Base-by-base conservation (phyloP, 1,284 basidiomycete species). In the Microbotryum violaceum region DNA sequence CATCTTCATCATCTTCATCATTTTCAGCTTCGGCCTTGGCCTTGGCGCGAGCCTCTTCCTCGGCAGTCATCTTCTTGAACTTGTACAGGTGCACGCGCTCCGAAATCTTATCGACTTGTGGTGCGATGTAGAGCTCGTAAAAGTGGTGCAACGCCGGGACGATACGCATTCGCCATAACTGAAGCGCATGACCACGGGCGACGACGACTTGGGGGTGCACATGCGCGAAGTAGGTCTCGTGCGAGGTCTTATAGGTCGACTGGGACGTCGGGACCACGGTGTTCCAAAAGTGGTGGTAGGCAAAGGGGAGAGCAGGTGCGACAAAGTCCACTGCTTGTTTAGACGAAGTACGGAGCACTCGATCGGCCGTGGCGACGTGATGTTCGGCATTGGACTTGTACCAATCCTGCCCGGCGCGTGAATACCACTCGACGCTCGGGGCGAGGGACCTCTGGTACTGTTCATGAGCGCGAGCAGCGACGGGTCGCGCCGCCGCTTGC, bases 91-190 rank as follows among this genome's bases (percentile, higher is more conserved):
- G 70, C 49, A 70, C 67, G 23, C 67, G 58, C 48, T 69, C 71
- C 25, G 58, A 49, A 53, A 72, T 71, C 64, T 71, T 71, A 60
- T 65, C 70, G 23, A 71, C 47, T 56, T 72, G 71, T 6, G 71
- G 71, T 16, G 63, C 62, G 58, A 72, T 67, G 59, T 70, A 72
- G 27, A 64, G 56, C 46, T 61, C 65, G 56, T 69, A 70, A 61
- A 72, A 70, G 4, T 69, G 56, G 47, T 58, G 55, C 16, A 71
- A 54, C 2, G 64, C 50, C 0, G 71, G 69, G 31, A 63, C 49
- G 49, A 72, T 48, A 20, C 57, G 58, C 18, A 60, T 29, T 21
- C 57, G 52, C 47, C 64, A 65, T 31, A 72, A 51, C 0, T 25
- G 29, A 18, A 42, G 42, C 44, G 58, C 21, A 42, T 66, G 57